A percentile compares a stretch with the other conserved stretches of the same genome.
Conservation (phyloP, 768 basidiomycete genomes). For the Aureoboletus auriporus region DNA sequence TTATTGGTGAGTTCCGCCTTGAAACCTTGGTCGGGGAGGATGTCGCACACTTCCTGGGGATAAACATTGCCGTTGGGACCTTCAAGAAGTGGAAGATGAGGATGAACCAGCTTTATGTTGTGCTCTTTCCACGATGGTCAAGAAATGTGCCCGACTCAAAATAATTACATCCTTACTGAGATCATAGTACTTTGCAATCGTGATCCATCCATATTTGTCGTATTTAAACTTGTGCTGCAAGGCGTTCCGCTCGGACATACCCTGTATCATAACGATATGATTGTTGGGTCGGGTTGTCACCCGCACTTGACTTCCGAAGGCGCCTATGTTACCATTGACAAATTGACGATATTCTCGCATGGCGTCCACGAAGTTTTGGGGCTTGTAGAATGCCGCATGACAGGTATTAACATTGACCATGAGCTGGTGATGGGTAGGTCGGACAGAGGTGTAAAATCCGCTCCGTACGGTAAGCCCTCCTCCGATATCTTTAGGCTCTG, state of each 20-base stretch:
- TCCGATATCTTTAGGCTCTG: slow-evolving; percentile 34
- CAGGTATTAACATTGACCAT: slow-evolving; percentile 54
- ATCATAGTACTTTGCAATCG: slow-evolving; percentile 44
- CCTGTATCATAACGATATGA: slow-evolving; percentile 64
- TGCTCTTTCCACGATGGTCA: slow-evolving; percentile 32
- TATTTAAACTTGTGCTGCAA: slow-evolving; percentile 39
- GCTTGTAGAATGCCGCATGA: slow-evolving; percentile 44
- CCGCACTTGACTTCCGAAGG: slow-evolving; percentile 62
- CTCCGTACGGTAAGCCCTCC: slow-evolving; percentile 56
- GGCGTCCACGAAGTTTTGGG: slow-evolving; percentile 38
- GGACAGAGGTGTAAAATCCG: slow-evolving; percentile 42
- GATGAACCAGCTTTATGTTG: slow-evolving; percentile 30
- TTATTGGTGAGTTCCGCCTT: slow-evolving; percentile 45
- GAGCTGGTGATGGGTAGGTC: slow-evolving; percentile 40
- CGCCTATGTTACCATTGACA: slow-evolving; percentile 47
- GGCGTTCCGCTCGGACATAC: slow-evolving; percentile 37
- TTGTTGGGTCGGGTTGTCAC: slow-evolving; percentile 61
- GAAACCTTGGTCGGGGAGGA: slow-evolving; percentile 37
- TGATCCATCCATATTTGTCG: slow-evolving; percentile 30
- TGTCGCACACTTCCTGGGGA: slow-evolving; percentile 47
- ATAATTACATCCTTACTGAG: slow-evolving; percentile 29
- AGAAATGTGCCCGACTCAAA: background rate
- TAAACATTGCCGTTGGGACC: slow-evolving; percentile 33
- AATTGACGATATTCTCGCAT: slow-evolving; percentile 38
- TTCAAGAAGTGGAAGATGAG: slow-evolving; percentile 39